Conservation (phyloP, 2,329 filamentous ascomycete species). For the Bipolaris oryzae region DNA sequence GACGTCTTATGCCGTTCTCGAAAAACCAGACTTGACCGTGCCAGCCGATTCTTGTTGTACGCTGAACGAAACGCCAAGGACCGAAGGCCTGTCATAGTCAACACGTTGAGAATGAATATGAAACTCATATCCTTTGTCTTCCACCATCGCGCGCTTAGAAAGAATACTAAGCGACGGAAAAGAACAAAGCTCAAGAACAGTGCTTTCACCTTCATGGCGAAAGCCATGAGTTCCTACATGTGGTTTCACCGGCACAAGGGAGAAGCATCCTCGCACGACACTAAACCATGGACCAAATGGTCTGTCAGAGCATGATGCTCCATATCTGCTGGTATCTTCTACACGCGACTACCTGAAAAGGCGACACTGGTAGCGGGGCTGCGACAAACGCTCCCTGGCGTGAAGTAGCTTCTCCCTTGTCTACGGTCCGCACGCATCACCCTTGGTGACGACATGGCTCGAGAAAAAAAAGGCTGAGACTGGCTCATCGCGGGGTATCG, state of each 20-base stretch:
- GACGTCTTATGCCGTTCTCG: neutral
- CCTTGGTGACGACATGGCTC: conserved; percentile 7
- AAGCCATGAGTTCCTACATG: conserved; percentile 23
- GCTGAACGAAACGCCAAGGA: conserved; percentile 15
- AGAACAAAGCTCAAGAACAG: neutral
- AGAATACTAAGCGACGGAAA: conserved; percentile 12
- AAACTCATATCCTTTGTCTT: conserved; percentile 18
- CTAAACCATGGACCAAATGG: conserved; percentile 33
- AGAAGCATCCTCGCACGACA: conserved; percentile 29
- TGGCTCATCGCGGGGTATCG: conserved; percentile 4
- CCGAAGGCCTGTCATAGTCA: conserved; percentile 19
- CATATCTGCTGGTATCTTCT: conserved; percentile 39
- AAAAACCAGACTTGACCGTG: neutral
- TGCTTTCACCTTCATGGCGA: conserved; percentile 7
- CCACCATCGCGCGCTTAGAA: conserved; percentile 14
- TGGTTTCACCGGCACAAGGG: conserved; percentile 17
- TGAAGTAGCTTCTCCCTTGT: conserved; percentile 20
- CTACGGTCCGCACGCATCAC: conserved; percentile 17
- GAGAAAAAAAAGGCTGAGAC: conserved; percentile 1
- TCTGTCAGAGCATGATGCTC: conserved; percentile 30
- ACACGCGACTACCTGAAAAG: conserved; percentile 32
- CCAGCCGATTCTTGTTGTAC: conserved; percentile 6
- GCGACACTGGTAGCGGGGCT: conserved; percentile 33
- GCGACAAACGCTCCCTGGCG: conserved; percentile 25
- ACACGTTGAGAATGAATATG: conserved; percentile 6